Conservation (phyloP, 1,284 basidiomycete species). For the Cutaneotrichosporon spelunceum region DNA sequence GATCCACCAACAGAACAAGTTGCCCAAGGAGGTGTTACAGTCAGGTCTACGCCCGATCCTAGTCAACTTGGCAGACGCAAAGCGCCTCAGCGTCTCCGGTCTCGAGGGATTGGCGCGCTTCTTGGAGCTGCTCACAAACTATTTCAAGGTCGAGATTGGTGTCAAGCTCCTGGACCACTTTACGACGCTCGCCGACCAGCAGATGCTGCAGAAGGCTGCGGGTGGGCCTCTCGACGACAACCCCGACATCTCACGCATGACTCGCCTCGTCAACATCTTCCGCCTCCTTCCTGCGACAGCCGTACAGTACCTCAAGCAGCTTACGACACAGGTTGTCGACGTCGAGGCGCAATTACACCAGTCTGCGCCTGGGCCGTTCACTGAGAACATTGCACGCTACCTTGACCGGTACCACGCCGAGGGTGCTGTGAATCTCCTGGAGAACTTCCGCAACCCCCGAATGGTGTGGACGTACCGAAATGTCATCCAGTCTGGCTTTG, state of each 20-base stretch:
- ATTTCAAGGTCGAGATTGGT: constrained; percentile 99
- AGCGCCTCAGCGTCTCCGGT: constrained; percentile 88
- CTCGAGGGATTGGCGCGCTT: constrained; percentile 94
- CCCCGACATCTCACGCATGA: constrained; percentile 87
- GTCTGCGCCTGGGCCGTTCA: constrained; percentile 86
- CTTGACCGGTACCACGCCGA: constrained; percentile 86
- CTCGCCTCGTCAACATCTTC: constrained; percentile 93
- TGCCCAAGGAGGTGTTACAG: constrained; percentile 94
- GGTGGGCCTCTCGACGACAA: constrained; percentile 78
- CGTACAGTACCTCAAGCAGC: constrained; percentile 82
- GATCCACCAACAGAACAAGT: constrained; percentile 79
- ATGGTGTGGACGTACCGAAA: constrained; percentile 76
- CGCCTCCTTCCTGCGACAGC: constrained; percentile 90
- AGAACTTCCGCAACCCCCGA: constrained; percentile 68
- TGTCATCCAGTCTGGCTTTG: constrained; percentile 71
- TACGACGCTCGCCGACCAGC: constrained; percentile 72
- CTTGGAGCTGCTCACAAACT: constrained; percentile 91
- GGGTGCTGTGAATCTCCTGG: constrained; percentile 79
- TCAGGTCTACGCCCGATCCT: constrained; percentile 92
- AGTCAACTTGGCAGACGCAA: constrained; percentile 97
- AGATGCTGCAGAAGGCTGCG: constrained; percentile 75
- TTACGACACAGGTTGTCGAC: constrained; percentile 85
- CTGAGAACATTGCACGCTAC: constrained; percentile 86
- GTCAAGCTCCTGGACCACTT: constrained; percentile 96
- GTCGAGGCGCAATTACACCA: constrained; percentile 90